These are phyloP conservation scores for Blastocystis sp. DNA, from an alignment of 352 stramenopile species.

Conservation along the genomic window DNA sequence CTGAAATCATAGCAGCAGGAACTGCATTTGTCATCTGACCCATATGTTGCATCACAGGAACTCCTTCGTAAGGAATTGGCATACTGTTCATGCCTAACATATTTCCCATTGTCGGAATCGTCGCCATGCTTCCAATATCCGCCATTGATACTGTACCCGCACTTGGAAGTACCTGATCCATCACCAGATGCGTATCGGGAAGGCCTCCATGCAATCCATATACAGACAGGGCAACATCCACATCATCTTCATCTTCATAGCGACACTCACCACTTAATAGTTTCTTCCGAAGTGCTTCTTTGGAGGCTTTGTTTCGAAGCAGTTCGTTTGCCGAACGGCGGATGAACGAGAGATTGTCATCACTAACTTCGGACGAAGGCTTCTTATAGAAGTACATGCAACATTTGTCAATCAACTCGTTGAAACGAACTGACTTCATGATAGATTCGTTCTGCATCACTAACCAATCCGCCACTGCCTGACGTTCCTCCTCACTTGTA, in stretches of 20 bases:
- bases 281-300: conserved; percentile 44
- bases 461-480: conserved; percentile 41
- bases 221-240: background rate
- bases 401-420: conserved; percentile 32
- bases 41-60: background rate
- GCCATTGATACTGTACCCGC: background rate
- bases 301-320: conserved; percentile 60
- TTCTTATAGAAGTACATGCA: conserved; percentile 62
- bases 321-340: conserved; percentile 59
- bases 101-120: conserved; percentile 25
- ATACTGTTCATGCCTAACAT: conserved; percentile 5
- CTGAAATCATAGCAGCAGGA: background rate
- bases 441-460: conserved; percentile 30
- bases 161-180: background rate
- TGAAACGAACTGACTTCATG: conserved; percentile 57
- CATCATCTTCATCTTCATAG: conserved; percentile 30
- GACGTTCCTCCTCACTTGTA: conserved; percentile 13
- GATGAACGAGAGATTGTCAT: conserved; percentile 58
- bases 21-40: background rate
- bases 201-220: background rate
- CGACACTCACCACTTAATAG: conserved; percentile 1
- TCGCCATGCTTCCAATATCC: background rate
- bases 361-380: conserved; percentile 21
- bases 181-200: background rate
- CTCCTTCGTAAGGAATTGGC: conserved; percentile 5